A percentile compares a stretch with the other conserved stretches of the same genome.
Evolutionary conservation across 1,284 basidiomycete species (phyloP).

Genomic region (Tremellales sp.): DNA sequence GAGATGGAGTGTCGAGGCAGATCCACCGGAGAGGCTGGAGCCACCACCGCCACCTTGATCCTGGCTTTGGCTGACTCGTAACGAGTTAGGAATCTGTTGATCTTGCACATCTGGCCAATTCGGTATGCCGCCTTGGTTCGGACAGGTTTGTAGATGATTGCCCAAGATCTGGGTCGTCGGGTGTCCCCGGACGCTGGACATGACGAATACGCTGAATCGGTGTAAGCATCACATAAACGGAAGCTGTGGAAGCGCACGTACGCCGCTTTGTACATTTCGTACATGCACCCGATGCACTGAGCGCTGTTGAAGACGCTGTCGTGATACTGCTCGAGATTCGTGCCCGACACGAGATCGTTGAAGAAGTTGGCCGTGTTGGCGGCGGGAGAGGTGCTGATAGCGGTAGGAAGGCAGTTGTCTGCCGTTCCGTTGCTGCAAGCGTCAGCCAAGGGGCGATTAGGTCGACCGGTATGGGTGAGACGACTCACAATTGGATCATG

Average conservation of each 20-base stretch:
- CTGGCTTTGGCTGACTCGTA: constrained; percentile 22
- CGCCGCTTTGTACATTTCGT: constrained; percentile 40
- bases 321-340: constrained; percentile 21
- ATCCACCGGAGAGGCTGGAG: neutral
- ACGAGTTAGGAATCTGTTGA: constrained; percentile 33
- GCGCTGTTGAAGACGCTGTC: constrained; percentile 25
- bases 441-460: neutral
- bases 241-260: constrained; percentile 15
- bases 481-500: constrained; percentile 31
- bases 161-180: constrained; percentile 19
- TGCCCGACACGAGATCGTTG: constrained; percentile 26
- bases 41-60: neutral
- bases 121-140: neutral
- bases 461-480: constrained; percentile 1
- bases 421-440: constrained; percentile 30
- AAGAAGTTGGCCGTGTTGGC: constrained; percentile 32
- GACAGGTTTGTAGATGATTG: constrained; percentile 16
- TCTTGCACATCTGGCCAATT: constrained; percentile 33
- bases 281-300: constrained; percentile 36
- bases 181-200: too few species aligned
- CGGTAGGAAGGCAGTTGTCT: constrained; percentile 22
- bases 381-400: constrained; percentile 15
- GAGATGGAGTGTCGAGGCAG: neutral
- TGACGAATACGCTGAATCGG: too few species aligned
- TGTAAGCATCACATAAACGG: neutral